Evolutionary conservation across 768 basidiomycete genomes (phyloP).

Genomic region (Holtermannia corniformis): DNA sequence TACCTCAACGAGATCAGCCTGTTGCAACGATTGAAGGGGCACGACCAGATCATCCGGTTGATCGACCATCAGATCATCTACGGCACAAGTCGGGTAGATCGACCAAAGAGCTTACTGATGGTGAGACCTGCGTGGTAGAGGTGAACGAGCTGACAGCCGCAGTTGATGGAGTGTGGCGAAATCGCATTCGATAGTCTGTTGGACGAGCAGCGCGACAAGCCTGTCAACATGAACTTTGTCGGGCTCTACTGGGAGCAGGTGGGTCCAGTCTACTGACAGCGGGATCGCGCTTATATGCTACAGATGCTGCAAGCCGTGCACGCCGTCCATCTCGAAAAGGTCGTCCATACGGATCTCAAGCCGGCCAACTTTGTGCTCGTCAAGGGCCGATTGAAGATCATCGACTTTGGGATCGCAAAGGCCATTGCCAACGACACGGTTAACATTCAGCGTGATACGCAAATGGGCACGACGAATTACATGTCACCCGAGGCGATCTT

Average conservation of each 20-base stretch:
- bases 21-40: slow-evolving; percentile 86
- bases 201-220: slow-evolving; percentile 71
- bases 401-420: slow-evolving; percentile 99
- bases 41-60: slow-evolving; percentile 80
- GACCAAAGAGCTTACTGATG: slow-evolving; percentile 52
- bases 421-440: slow-evolving; percentile 98
- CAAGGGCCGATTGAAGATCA: slow-evolving; percentile 86
- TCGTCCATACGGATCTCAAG: slow-evolving; percentile 96
- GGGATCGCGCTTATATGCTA: slow-evolving; percentile 1
- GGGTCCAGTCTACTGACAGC: slow-evolving; percentile 14
- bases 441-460: slow-evolving; percentile 88
- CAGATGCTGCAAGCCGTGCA: slow-evolving; percentile 99
- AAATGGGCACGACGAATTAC: slow-evolving; percentile 96
- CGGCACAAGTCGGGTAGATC: slow-evolving; percentile 54
- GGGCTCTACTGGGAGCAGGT: slow-evolving; percentile 97
- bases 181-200: slow-evolving; percentile 77
- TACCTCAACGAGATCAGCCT: slow-evolving; percentile 96
- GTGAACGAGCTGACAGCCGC: slow-evolving; percentile 3
- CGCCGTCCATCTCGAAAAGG: slow-evolving; percentile 94
- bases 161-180: slow-evolving; percentile 95
- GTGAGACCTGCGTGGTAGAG: slow-evolving; percentile 26
- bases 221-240: slow-evolving; percentile 86
- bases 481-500: slow-evolving; percentile 99
- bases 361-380: slow-evolving; percentile 98
- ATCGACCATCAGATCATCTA: slow-evolving; percentile 85